Conservation (phyloP, 148 eudicot species). For the Dianthus caryophyllus region DNA sequence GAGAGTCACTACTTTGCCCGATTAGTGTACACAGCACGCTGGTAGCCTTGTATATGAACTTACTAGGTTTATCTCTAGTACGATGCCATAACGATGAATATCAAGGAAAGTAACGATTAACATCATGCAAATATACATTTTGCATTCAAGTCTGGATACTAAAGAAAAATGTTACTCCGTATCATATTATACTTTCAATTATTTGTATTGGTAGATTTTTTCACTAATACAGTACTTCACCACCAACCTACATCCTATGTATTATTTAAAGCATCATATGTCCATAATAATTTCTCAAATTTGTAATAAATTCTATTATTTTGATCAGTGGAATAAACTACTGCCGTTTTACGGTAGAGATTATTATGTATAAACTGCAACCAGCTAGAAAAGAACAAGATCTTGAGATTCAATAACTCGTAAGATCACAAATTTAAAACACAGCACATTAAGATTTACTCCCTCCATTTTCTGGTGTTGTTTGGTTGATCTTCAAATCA, state of each 20-base stretch:
- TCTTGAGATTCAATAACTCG: not conserved
- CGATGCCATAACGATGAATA: not conserved
- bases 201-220: not conserved
- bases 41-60: too few relatives aligned
- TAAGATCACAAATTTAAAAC: not conserved
- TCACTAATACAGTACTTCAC: not conserved
- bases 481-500: too few relatives aligned
- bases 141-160: not conserved
- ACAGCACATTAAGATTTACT: not conserved
- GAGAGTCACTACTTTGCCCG: not conserved
- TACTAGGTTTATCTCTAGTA: not conserved
- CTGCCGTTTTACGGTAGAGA: not conserved
- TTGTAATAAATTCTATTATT: not conserved
- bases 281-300: not conserved
- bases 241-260: not conserved
- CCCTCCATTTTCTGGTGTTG: too few relatives aligned
- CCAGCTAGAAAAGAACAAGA: too few relatives aligned
- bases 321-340: not conserved
- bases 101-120: not conserved
- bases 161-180: not conserved
- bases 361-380: not conserved
- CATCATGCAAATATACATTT: not conserved
- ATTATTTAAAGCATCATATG: not conserved
- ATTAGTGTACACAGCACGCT: not conserved
- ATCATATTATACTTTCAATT: not conserved